Evolutionary conservation across 1,139 yeast species (phyloP).

Genomic region (Yamadazyma dendronema): DNA sequence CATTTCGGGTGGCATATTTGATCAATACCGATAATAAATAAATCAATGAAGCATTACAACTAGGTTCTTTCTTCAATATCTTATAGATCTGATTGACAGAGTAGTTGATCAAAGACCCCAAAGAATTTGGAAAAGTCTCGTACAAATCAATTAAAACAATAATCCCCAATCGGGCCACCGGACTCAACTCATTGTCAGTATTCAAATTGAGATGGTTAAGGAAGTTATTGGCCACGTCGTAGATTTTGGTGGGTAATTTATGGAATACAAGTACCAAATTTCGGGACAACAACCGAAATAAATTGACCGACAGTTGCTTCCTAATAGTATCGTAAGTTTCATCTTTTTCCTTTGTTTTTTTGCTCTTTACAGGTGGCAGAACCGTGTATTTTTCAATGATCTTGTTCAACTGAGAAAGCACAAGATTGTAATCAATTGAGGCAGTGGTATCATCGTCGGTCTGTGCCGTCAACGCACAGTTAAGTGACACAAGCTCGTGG

Average conservation of each 20-base stretch:
- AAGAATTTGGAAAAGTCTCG: slow-evolving; percentile 37
- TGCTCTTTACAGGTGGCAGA: slow-evolving; percentile 8
- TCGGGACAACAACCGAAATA: slow-evolving; percentile 31
- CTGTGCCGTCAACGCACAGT: slow-evolving; percentile 10
- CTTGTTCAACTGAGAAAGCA: slow-evolving; percentile 16
- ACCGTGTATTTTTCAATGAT: slow-evolving; percentile 20
- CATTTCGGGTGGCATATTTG: slow-evolving; percentile 38
- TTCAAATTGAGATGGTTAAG: slow-evolving; percentile 26
- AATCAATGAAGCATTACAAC: slow-evolving; percentile 27
- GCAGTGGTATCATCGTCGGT: slow-evolving; percentile 4
- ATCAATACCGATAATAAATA: slow-evolving; percentile 34
- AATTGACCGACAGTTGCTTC: slow-evolving; percentile 19
- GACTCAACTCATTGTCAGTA: slow-evolving; percentile 18
- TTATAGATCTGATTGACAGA: slow-evolving; percentile 39
- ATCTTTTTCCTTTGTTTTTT: slow-evolving; percentile 15
- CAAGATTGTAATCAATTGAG: slow-evolving; percentile 17
- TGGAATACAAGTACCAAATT: slow-evolving; percentile 28
- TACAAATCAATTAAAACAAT: slow-evolving; percentile 38
- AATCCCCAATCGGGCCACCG: slow-evolving; percentile 26
- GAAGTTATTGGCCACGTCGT: slow-evolving; percentile 39
- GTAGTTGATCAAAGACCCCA: slow-evolving; percentile 37
- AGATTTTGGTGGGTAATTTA: slow-evolving; percentile 35
- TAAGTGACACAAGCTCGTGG: slow-evolving; percentile 24
- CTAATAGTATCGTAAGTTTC: slow-evolving; percentile 5
- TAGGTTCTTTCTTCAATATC: slow-evolving; percentile 36